Conservation (phyloP, 2,329 filamentous ascomycete species). For the Coniochaeta prunicola region DNA sequence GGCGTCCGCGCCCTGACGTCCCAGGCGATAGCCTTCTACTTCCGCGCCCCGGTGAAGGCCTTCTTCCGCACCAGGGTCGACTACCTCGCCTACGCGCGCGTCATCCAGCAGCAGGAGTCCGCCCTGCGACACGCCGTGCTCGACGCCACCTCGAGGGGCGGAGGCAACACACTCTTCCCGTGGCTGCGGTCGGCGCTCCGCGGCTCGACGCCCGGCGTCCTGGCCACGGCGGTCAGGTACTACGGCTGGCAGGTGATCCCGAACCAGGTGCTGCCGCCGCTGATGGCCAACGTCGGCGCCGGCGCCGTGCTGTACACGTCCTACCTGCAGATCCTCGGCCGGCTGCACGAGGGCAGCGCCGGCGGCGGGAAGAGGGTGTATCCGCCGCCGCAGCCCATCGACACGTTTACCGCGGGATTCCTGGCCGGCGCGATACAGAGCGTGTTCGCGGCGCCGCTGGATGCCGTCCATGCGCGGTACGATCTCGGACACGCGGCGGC, state of each 20-base stretch:
- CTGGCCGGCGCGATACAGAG: slow-evolving; percentile 64
- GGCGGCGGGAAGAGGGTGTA: slow-evolving; percentile 55
- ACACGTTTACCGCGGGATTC: slow-evolving; percentile 64
- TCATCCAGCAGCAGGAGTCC: slow-evolving; percentile 40
- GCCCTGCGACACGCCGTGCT: slow-evolving; percentile 13
- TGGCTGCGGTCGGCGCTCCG: slow-evolving; percentile 44
- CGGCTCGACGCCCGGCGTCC: slow-evolving; percentile 61
- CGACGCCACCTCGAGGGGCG: neutral
- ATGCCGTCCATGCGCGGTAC: slow-evolving; percentile 69
- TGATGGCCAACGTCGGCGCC: slow-evolving; percentile 67
- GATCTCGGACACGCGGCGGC: slow-evolving; percentile 29
- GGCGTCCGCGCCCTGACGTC: slow-evolving; percentile 77
- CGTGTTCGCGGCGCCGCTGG: slow-evolving; percentile 64
- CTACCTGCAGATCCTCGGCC: slow-evolving; percentile 63
- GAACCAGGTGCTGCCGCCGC: slow-evolving; percentile 68
- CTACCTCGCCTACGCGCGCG: slow-evolving; percentile 58
- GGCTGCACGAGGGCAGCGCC: slow-evolving; percentile 57
- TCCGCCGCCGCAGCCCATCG: slow-evolving; percentile 55
- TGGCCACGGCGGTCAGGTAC: slow-evolving; percentile 59
- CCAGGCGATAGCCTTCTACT: slow-evolving; percentile 84
- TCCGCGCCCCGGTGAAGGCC: slow-evolving; percentile 81
- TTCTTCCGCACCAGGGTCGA: slow-evolving; percentile 90
- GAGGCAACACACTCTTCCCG: neutral
- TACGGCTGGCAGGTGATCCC: slow-evolving; percentile 69
- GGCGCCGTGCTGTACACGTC: slow-evolving; percentile 69